Conservation (phyloP, 2,329 filamentous ascomycete species). For the Botrytis paeoniae region DNA sequence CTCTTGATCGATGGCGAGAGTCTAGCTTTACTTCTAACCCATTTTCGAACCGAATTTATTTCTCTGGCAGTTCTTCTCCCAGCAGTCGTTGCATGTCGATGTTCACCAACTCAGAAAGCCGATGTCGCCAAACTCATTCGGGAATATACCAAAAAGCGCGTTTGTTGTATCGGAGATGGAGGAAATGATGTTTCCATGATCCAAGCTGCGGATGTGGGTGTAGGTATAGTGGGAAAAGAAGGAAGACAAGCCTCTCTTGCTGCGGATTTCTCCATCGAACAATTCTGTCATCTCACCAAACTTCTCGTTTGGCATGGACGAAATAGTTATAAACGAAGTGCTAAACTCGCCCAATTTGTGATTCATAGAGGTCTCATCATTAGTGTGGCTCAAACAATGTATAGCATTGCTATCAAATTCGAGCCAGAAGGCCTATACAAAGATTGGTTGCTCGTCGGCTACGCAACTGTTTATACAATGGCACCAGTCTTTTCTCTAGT, state of each 20-base stretch:
- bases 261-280: conserved; percentile 93
- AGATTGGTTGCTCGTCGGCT: conserved; percentile 95
- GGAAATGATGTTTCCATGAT: conserved; percentile 99
- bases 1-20: conserved; percentile 95
- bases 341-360: conserved; percentile 95
- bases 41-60: conserved; percentile 84
- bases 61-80: conserved; percentile 82
- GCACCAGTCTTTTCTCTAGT: conserved; percentile 89
- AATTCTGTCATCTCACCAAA: conserved; percentile 93
- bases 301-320: conserved; percentile 98
- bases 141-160: conserved; percentile 85
- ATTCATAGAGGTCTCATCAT: conserved; percentile 97
- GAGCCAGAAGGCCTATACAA: conserved; percentile 93
- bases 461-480: conserved; percentile 94
- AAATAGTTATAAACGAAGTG: conserved; percentile 93
- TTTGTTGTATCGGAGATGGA: conserved; percentile 96
- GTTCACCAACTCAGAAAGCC: conserved; percentile 94
- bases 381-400: conserved; percentile 94
- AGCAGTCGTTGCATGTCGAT: conserved; percentile 92
- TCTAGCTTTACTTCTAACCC: conserved; percentile 74
- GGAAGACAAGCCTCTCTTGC: conserved; percentile 91
- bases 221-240: conserved; percentile 97
- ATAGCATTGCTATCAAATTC: conserved; percentile 87
- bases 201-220: conserved; percentile 94
- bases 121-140: conserved; percentile 90